Conservation (phyloP, 768 basidiomycete genomes). For the Naganishia kalamii region DNA sequence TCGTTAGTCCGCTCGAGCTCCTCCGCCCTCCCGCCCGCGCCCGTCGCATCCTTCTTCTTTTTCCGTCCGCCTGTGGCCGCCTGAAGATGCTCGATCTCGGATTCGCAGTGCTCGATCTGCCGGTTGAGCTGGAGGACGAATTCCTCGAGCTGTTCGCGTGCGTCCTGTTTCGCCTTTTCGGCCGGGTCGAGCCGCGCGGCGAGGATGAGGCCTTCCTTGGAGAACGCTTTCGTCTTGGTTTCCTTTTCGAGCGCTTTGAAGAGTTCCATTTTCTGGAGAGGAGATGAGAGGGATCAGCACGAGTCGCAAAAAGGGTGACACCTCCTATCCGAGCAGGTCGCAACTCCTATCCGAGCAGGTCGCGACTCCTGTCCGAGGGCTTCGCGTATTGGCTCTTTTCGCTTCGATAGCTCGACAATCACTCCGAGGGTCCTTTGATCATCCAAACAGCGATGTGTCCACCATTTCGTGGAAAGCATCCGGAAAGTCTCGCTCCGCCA, state of each 20-base stretch:
- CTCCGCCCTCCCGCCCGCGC: slow-evolving; percentile 60
- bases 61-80: slow-evolving; percentile 53
- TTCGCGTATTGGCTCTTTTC: too few relatives aligned
- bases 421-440: too few relatives aligned
- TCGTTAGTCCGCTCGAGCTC: slow-evolving; percentile 86
- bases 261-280: slow-evolving; percentile 95
- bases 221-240: slow-evolving; percentile 99
- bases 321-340: too few relatives aligned
- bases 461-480: too few relatives aligned
- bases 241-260: slow-evolving; percentile 99
- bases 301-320: too few relatives aligned
- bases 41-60: slow-evolving; percentile 60
- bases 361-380: too few relatives aligned
- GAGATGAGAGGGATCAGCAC: slow-evolving; percentile 21
- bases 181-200: slow-evolving; percentile 92
- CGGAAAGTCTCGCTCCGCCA: too few relatives aligned
- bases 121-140: slow-evolving; percentile 86
- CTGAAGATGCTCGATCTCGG: slow-evolving; percentile 82
- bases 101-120: slow-evolving; percentile 89
- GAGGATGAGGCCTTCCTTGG: slow-evolving; percentile 93
- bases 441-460: too few relatives aligned
- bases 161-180: slow-evolving; percentile 91
- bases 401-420: too few relatives aligned
- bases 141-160: slow-evolving; percentile 70
- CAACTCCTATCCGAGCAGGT: too few relatives aligned